phyloP scores from a whole-genome alignment of 495 filamentous ascomycete species.

The Penicillium subrubescens region DNA sequence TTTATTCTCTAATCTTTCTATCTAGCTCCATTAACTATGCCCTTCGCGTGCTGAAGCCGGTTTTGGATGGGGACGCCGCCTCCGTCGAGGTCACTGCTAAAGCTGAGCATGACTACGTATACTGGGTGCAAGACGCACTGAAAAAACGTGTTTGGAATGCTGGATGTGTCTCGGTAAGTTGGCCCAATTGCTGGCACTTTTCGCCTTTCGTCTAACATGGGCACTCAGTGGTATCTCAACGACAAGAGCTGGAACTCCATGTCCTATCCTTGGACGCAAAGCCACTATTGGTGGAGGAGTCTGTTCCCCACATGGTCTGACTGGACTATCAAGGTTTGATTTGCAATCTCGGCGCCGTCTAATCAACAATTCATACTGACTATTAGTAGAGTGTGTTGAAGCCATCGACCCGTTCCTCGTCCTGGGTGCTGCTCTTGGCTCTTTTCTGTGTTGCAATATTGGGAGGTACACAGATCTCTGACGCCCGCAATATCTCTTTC shows the following conservation, averaged over 20 bases:
- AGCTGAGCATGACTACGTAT: conserved; percentile 46
- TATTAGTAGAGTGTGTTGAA: neutral
- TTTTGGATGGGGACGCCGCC: conserved; percentile 45
- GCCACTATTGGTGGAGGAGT: conserved; percentile 37
- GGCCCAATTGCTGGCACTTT: conserved; percentile 14
- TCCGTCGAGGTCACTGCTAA: conserved; percentile 45
- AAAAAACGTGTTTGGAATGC: conserved; percentile 46
- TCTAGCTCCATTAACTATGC: conserved; percentile 40
- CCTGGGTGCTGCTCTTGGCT: neutral
- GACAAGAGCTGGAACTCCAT: conserved; percentile 51
- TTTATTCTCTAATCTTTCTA: neutral
- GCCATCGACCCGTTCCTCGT: neutral
- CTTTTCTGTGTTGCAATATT: neutral
- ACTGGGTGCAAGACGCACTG: conserved; percentile 41
- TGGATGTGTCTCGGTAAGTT: conserved; percentile 41
- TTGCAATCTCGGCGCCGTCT: neutral
- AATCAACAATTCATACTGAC: neutral
- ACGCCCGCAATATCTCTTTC: neutral
- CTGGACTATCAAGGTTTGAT: conserved; percentile 32
- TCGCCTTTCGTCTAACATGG: conserved; percentile 7
- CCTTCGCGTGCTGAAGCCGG: conserved; percentile 53
- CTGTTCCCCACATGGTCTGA: conserved; percentile 40
- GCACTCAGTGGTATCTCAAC: conserved; percentile 26
- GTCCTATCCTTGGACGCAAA: conserved; percentile 47
- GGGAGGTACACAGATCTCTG: neutral